Conservation (phyloP, 2,329 filamentous ascomycete species). For the Chrysosporium keratinophilum region DNA sequence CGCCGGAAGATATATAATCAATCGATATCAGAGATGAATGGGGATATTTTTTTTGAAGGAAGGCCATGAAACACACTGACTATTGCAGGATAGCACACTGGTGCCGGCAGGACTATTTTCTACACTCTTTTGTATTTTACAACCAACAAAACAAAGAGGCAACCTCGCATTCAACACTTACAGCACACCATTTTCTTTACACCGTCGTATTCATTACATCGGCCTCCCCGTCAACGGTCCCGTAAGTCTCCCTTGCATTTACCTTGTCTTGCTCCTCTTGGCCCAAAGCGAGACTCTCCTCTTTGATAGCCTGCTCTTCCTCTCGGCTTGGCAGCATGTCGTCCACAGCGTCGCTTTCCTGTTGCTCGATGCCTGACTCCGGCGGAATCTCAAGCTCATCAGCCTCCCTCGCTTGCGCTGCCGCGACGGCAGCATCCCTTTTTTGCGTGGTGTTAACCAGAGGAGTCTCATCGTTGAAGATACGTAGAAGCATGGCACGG, state of each 20-base stretch:
- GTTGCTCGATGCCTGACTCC: not conserved
- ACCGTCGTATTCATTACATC: conserved; percentile 41
- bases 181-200: conserved; percentile 20
- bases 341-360: conserved; percentile 8
- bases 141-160: not conserved
- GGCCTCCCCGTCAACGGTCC: conserved; percentile 37
- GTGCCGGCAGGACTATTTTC: not conserved
- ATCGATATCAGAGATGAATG: too few species aligned
- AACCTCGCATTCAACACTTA: not conserved
- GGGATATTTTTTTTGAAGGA: too few species aligned
- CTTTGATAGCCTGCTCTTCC: conserved; percentile 30
- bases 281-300: conserved; percentile 31
- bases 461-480: conserved; percentile 82
- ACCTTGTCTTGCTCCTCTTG: conserved; percentile 35
- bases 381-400: conserved; percentile 6
- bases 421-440: conserved; percentile 15
- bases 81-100: too few species aligned
- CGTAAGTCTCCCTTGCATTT: conserved; percentile 34
- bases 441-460: conserved; percentile 54
- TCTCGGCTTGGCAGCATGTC: conserved; percentile 19
- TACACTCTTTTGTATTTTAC: not conserved
- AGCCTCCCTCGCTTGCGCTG: conserved; percentile 16
- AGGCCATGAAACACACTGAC: too few species aligned
- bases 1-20: too few species aligned
- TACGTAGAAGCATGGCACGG: conserved; percentile 75